These are phyloP conservation scores for Didymella segeticola DNA, from an alignment of 2,329 filamentous ascomycete genomes.

Conservation along the genomic window DNA sequence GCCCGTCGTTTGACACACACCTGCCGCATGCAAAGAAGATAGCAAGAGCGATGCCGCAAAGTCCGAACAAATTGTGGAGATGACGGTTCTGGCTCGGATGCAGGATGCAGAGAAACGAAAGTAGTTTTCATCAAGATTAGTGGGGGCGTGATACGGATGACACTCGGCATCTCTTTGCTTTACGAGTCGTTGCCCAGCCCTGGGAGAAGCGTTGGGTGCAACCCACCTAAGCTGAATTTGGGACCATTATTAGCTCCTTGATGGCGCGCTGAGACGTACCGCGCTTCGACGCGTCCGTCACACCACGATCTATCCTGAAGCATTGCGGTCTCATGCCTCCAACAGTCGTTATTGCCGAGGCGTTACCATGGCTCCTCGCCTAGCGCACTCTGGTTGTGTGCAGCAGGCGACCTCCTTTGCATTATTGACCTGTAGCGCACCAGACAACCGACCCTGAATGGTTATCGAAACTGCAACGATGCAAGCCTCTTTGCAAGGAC, in stretches of 20 bases:
- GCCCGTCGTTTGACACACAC: slow-evolving; percentile 14
- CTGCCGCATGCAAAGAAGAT: slow-evolving; percentile 24
- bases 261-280: slow-evolving; percentile 46
- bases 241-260: slow-evolving; percentile 41
- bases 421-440: slow-evolving; percentile 16
- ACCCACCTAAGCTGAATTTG: slow-evolving; percentile 34
- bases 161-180: slow-evolving; percentile 34
- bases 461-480: slow-evolving; percentile 20
- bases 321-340: slow-evolving; percentile 31
- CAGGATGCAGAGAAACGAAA: slow-evolving; percentile 26
- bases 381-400: slow-evolving; percentile 33
- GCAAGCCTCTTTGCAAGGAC: slow-evolving; percentile 22
- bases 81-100: slow-evolving; percentile 35
- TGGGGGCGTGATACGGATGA: slow-evolving; percentile 37
- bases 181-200: slow-evolving; percentile 24
- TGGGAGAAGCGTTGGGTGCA: slow-evolving; percentile 28
- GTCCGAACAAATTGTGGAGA: slow-evolving; percentile 33
- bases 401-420: slow-evolving; percentile 21
- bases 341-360: slow-evolving; percentile 32
- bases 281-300: slow-evolving; percentile 41
- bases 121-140: slow-evolving; percentile 27
- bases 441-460: slow-evolving; percentile 19
- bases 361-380: slow-evolving; percentile 23
- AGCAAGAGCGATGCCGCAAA: slow-evolving; percentile 15
- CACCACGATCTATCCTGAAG: slow-evolving; percentile 35